Base-by-base conservation (phyloP, 495 filamentous ascomycete species). In the Zalerion maritima region DNA sequence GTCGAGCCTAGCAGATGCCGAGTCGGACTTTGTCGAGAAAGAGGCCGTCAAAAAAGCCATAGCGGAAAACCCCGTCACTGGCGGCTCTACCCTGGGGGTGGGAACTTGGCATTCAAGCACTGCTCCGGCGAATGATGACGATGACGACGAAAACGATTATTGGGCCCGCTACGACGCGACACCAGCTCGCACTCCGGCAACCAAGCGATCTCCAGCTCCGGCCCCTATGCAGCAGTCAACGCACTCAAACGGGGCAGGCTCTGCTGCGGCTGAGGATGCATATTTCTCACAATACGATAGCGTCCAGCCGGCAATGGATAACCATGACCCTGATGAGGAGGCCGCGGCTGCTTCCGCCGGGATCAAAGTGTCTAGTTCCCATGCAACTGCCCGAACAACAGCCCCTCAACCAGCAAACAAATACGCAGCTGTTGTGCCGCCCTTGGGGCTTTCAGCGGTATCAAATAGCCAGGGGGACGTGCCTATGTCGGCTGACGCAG, bases 91-190 rank as follows among this genome's bases (percentile, higher is more conserved):
- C 5, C 32, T 34, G 12, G 28, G 20, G 14, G 41, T 39, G 17
- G 43, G 37, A 8, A 21, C 35, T 6, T 24, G 34, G 9, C 34
- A n/a, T 18, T 31, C 13, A 31, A 32, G 24, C 14, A 22, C 31
- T 13, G 36, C 60, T 26, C 34, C 8, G 32, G 32, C 8, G 32
- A 44, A 62, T 7, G 48, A 59, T 2, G 64, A 67, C 0, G 76
- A 78, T 0, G 77, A 81, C 11, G 82, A 91, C 17, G 85, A 94
- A 35, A 85, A 85, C 37, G 80, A 74, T 41, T 97, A 96, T 52
- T 97, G 89, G 89, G 82, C 75, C 17, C 75, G 76, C 37, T 97
- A 97, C 48, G 89, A 94, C 58, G 70, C 74, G 6, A 89, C 83
- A 7, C 81, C 81, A 1, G 71, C 70, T 5, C 64, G 71, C 19